Evolutionary conservation across 2,329 filamentous ascomycete species (phyloP).

Genomic region (Colletotrichum sp.): DNA sequence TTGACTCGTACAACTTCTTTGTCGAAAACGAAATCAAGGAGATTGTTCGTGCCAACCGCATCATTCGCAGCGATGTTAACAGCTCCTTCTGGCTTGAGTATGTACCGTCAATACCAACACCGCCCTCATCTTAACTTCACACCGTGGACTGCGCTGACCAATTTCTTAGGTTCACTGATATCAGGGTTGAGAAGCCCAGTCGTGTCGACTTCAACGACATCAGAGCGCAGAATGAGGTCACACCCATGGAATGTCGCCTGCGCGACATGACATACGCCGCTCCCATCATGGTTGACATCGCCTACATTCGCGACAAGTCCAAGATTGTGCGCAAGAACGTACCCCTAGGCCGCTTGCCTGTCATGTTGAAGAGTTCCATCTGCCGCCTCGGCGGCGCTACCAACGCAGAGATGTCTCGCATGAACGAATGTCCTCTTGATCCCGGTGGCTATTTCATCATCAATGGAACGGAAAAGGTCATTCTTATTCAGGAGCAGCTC

Average conservation of each 20-base stretch:
- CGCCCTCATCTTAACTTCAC: neutral
- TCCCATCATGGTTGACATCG: conserved; percentile 90
- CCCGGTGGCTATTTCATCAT: conserved; percentile 98
- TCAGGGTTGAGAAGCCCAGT: conserved; percentile 83
- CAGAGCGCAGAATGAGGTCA: conserved; percentile 76
- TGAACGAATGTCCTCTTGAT: conserved; percentile 96
- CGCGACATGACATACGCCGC: conserved; percentile 98
- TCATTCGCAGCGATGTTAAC: conserved; percentile 90
- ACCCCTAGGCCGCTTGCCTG: conserved; percentile 86
- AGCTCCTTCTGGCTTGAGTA: conserved; percentile 88
- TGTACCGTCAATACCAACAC: conserved; percentile 26
- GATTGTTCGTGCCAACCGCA: conserved; percentile 89
- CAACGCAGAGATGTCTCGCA: conserved; percentile 85
- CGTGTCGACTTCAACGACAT: conserved; percentile 77
- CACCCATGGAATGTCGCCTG: conserved; percentile 94
- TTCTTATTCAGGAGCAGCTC: conserved; percentile 95
- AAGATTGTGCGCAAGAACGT: conserved; percentile 78
- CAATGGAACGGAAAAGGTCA: conserved; percentile 97
- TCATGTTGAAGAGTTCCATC: conserved; percentile 96
- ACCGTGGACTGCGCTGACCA: neutral
- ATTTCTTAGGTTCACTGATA: conserved; percentile 72
- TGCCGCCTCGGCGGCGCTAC: conserved; percentile 85
- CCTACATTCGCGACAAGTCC: conserved; percentile 83
- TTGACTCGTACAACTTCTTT: conserved; percentile 99
- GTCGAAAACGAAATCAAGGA: conserved; percentile 96